Base-by-base conservation (phyloP, 1,284 basidiomycete genomes). In the Fomes fomentarius region DNA sequence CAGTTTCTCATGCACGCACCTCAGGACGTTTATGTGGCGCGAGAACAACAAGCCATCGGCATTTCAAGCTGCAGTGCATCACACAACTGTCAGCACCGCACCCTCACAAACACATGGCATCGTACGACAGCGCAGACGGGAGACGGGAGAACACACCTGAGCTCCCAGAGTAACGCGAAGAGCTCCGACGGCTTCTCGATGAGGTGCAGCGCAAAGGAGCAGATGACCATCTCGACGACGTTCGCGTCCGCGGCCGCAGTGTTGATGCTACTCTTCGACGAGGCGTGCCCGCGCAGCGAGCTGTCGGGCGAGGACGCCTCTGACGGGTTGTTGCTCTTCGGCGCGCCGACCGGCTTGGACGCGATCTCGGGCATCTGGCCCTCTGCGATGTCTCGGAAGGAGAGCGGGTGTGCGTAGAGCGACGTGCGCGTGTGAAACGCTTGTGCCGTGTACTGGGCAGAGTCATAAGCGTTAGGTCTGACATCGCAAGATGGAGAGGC, bases 11-110 rank as follows among this genome's bases (percentile, higher is more conserved):
- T 19, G 21, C n/a, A 51, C 63, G 31, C 60, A 86, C 86, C 71
- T 89, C 85, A 17, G 88, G 88, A 62, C 84, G 88, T 68, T 90
- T 89, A 67, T 90, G 87, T 12, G 88, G 88, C 1, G 87, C 85
- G 21, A 89, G 70, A 15, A 90, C 76, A 26, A 88, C 76, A 11
- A 91, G 73, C 86, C 87, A 90, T 31, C 69, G 68, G 3, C 77
- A 76, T 62, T 84, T 84, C 34, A 76, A 79, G 56, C 83, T 84
- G 45, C 7, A 15, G 11, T 6, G 25, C 35, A 37, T 21, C 17
- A 47, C 12, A 7, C n/a, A 25, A 21, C 22, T 3, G 30, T 41
- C 45, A 33, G 35, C 22, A 19, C 14, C 21, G 33, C 17, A 15
- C 21, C 17, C 19, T 5, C 30, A 11, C 30, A 41, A 21, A 24